Evolutionary conservation across 1,284 basidiomycete species (phyloP).

Genomic region (Cutaneotrichosporon dermatis): DNA sequence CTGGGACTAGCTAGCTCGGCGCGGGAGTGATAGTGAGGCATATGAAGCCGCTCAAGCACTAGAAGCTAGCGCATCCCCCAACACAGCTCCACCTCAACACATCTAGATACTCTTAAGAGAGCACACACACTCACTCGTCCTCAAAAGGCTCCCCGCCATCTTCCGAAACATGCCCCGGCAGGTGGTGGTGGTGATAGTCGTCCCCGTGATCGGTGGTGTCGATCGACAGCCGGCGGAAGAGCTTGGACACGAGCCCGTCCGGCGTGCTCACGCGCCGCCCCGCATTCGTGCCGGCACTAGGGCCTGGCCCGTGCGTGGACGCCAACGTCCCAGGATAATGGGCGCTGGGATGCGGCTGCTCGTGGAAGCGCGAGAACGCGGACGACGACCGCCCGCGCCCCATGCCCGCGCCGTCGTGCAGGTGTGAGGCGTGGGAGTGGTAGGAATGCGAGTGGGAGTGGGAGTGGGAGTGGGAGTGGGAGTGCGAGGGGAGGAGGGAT

Average conservation of each 20-base stretch:
- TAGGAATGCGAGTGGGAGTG: too few species aligned
- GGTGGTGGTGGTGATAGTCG: not conserved
- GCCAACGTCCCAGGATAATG: not conserved
- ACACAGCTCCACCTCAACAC: too few species aligned
- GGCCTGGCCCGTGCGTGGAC: not conserved
- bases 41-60: too few species aligned
- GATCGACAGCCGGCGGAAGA: slow-evolving; percentile 9
- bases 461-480: too few species aligned
- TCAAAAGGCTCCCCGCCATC: slow-evolving; percentile 7
- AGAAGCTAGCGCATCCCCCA: too few species aligned
- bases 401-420: not conserved
- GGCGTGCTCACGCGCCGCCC: slow-evolving; percentile 7
- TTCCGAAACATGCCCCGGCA: not conserved
- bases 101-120: too few species aligned
- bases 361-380: slow-evolving; percentile 20
- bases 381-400: slow-evolving; percentile 14
- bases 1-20: too few species aligned
- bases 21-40: too few species aligned
- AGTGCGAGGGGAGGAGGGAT: not conserved
- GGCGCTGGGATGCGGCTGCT: not conserved
- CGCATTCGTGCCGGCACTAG: not conserved
- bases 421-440: slow-evolving; percentile 7
- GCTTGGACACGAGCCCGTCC: slow-evolving; percentile 8
- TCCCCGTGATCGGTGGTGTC: not conserved
- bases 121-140: not conserved